A percentile compares a stretch with the other conserved stretches of the same genome.
phyloP scores from a whole-genome alignment of 352 stramenopile species.

The Peronospora tabacina region DNA sequence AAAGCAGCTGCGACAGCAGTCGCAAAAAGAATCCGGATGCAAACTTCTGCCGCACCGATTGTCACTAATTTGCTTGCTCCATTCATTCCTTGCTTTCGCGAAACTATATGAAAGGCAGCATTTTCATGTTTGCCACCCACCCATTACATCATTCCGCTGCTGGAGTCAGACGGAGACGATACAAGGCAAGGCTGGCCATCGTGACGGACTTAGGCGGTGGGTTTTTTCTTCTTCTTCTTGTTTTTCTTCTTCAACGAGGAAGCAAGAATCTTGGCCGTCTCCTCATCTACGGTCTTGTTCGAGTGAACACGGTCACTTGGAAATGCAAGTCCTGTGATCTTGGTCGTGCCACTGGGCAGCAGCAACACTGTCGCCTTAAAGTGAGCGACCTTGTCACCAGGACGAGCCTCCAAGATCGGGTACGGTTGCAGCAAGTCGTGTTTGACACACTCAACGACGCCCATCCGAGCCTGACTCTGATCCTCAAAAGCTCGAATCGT shows the following conservation, averaged over 20 bases:
- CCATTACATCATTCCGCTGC: not conserved
- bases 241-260: slow-evolving; percentile 94
- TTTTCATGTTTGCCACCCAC: slow-evolving; percentile 11
- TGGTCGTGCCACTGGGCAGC: slow-evolving; percentile 90
- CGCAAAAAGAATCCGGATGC: slow-evolving; percentile 29
- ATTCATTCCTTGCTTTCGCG: slow-evolving; percentile 15
- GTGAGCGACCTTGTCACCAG: slow-evolving; percentile 94
- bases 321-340: slow-evolving; percentile 93
- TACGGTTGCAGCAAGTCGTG: slow-evolving; percentile 97
- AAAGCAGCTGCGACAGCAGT: slow-evolving; percentile 24
- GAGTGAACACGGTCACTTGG: slow-evolving; percentile 86
- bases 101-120: slow-evolving; percentile 21
- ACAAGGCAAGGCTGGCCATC: slow-evolving; percentile 2
- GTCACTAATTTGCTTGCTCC: slow-evolving; percentile 22
- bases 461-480: slow-evolving; percentile 94
- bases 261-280: slow-evolving; percentile 85
- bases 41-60: slow-evolving; percentile 19
- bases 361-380: slow-evolving; percentile 99
- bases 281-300: slow-evolving; percentile 90
- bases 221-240: slow-evolving; percentile 91
- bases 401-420: slow-evolving; percentile 93
- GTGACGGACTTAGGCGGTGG: slow-evolving; percentile 28
- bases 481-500: slow-evolving; percentile 94
- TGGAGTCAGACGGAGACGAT: not conserved
- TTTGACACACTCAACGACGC: slow-evolving; percentile 96